Evolutionary conservation across 179 eudicot species (phyloP), one percentile per base, ranked within the genome.

Genomic region (Drosera spatulata): DNA sequence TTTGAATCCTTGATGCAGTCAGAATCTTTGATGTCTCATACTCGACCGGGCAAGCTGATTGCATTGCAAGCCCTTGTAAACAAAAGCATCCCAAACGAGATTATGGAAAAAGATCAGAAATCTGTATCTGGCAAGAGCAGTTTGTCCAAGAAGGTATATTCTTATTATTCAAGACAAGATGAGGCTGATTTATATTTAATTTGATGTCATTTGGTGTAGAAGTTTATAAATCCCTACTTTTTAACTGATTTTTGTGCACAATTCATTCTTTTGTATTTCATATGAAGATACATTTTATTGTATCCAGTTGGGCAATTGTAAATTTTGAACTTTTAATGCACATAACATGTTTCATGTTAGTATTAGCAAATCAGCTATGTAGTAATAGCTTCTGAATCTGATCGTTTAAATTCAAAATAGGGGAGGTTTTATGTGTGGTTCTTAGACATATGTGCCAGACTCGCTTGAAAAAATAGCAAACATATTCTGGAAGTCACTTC

Each of bases 1-100:
- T 94, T 90, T 60, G 69, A 82, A 58, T 83, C 97, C 37, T 53
- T 90, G 62, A 86, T 81, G 62, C 82, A 90, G 68, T 86, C 95
- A 44, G 64, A 76, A 59, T 87, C 91, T 7, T 69, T 91, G 68
- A 69, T 83, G 15, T 74, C 95, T 39, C 76, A 81, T 75, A 83
- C 95, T 41, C 88, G 83, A 72, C 95, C 91, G 65, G 60, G 63
- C 66, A 85, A 87, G 72, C 70, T 87, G 73, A 79, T 71, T 76
- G 86, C 93, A 63, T 65, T 89, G 69, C 82, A 84, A 61, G 77
- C 91, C 72, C 82, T 88, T 56, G 87, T 78, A 61, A 82, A 74
- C 74, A 84, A 80, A 53, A 79, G 71, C 47, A 65, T 59, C 65
- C 70, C 81, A 37, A 75, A 61, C 62, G 83, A 78, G 60, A 65